Percentiles rank a stretch among this genome's conserved stretches.
Conservation (phyloP, 129 eudicot genomes). For the Apium graveolens region DNA sequence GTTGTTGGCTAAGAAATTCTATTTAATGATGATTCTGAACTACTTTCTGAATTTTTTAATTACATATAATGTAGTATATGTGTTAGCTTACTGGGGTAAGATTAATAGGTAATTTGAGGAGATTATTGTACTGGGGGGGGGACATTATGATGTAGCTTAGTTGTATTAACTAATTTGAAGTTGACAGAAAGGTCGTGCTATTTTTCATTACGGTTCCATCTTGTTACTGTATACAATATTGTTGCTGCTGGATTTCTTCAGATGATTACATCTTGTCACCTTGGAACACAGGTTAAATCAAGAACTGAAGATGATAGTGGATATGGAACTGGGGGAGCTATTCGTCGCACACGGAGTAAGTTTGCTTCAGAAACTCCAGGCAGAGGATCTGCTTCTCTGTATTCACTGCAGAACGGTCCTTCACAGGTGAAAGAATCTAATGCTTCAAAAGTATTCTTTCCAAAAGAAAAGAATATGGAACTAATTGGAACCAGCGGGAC, state of each 20-base stretch:
- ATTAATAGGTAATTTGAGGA: neutral
- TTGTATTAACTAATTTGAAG: neutral
- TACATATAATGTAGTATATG: neutral
- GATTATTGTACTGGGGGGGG: neutral
- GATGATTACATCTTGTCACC: neutral
- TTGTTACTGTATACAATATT: neutral
- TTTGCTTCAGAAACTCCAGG: conserved; percentile 45
- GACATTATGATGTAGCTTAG: neutral
- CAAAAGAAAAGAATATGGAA: conserved; percentile 43
- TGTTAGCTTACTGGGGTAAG: neutral
- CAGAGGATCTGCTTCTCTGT: conserved; percentile 40
- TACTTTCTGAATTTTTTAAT: neutral
- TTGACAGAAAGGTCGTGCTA: neutral
- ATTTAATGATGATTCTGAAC: neutral
- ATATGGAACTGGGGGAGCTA: conserved; percentile 77
- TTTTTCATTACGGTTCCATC: neutral
- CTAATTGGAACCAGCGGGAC: conserved; percentile 28
- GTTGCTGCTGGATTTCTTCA: neutral
- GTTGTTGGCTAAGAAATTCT: neutral
- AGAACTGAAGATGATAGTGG: conserved; percentile 38
- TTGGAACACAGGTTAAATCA: conserved; percentile 35
- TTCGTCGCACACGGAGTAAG: conserved; percentile 55
- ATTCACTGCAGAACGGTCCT: conserved; percentile 28
- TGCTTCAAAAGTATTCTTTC: conserved; percentile 39
- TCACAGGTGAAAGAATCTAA: conserved; percentile 15